A percentile compares a stretch with the other conserved stretches of the same genome.
Conservation (phyloP, 345 rosid species). For the Microcos paniculata region DNA sequence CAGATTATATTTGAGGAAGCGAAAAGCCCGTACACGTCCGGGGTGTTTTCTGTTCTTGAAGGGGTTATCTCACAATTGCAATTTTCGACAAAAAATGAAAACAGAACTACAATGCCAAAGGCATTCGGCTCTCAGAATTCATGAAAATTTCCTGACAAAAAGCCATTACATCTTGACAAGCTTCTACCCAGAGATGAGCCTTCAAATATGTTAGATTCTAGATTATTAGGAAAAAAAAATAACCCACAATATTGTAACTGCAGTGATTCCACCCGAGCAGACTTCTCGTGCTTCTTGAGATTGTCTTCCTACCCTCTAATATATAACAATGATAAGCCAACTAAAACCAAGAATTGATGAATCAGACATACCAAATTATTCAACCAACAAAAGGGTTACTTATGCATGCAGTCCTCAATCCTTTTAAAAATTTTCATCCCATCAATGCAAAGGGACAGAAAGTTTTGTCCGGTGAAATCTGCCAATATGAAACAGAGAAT, state of each 20-base stretch:
- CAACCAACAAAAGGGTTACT: background rate
- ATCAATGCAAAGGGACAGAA: background rate
- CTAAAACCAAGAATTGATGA: conserved; percentile 12
- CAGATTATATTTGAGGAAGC: no score
- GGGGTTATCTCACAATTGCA: no score
- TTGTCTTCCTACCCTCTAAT: conserved; percentile 63
- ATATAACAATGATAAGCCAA: conserved; percentile 33
- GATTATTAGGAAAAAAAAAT: background rate
- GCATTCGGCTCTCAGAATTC: no score
- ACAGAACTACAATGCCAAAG: no score
- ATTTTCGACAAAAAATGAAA: no score
- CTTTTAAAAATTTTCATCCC: background rate
- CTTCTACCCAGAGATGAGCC: background rate
- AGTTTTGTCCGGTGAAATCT: background rate
- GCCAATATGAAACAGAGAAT: background rate
- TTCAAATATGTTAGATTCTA: background rate
- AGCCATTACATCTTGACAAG: background rate
- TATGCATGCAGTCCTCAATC: background rate
- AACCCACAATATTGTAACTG: conserved; percentile 59
- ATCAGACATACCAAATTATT: background rate
- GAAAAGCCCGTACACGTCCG: no score
- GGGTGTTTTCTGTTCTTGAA: no score
- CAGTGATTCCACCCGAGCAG: conserved; percentile 55
- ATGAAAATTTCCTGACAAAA: no score
- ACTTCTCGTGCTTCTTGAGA: conserved; percentile 74